Conservation (phyloP, 2,329 filamentous ascomycete species). For the Pseudocercospora musae region DNA sequence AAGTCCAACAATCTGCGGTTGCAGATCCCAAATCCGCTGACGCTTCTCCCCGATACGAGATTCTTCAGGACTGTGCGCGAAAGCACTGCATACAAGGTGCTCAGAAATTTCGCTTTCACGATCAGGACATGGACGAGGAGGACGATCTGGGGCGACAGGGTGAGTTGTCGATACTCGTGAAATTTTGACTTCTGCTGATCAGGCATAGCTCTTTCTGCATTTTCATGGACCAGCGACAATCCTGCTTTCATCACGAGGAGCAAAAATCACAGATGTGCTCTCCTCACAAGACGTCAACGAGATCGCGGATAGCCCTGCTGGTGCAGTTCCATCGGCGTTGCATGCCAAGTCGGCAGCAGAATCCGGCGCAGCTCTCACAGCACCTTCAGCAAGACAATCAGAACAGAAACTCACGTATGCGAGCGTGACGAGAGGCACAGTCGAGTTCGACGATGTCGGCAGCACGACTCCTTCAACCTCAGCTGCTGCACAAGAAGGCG, state of each 20-base stretch:
- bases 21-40: constrained; percentile 68
- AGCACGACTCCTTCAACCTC: not conserved
- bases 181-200: not conserved
- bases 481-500: not conserved
- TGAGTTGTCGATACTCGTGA: constrained; percentile 37
- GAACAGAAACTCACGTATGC: constrained; percentile 36
- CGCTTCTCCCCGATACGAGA: constrained; percentile 64
- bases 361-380: constrained; percentile 23
- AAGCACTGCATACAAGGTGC: constrained; percentile 67
- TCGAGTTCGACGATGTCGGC: constrained; percentile 28
- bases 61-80: constrained; percentile 72
- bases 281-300: constrained; percentile 80
- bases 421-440: constrained; percentile 33
- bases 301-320: constrained; percentile 77
- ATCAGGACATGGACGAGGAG: constrained; percentile 73
- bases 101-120: constrained; percentile 63
- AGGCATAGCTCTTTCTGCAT: constrained; percentile 69
- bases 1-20: constrained; percentile 71
- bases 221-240: constrained; percentile 85
- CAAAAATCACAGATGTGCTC: constrained; percentile 73
- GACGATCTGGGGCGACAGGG: constrained; percentile 87
- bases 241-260: constrained; percentile 81
- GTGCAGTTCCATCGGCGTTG: constrained; percentile 60
- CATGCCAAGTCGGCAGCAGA: constrained; percentile 33
- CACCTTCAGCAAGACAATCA: constrained; percentile 19